phyloP scores from a whole-genome alignment of 1,139 yeast species.

The Zygosaccharomyces pseudobailii region DNA sequence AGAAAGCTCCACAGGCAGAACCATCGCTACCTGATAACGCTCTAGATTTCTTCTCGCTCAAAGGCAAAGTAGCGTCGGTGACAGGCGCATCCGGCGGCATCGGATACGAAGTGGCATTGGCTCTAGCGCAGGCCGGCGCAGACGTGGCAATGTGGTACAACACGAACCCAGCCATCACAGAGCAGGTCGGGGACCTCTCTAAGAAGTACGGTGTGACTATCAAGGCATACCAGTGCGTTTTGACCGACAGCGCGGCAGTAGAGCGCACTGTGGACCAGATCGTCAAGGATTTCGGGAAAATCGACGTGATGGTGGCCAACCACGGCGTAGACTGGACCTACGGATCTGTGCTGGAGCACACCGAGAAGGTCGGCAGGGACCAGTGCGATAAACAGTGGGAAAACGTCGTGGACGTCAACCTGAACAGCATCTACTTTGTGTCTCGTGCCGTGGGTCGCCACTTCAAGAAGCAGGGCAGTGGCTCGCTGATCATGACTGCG shows the following conservation, averaged over 20 bases:
- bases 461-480: slow-evolving; percentile 65
- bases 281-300: slow-evolving; percentile 65
- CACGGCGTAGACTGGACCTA: slow-evolving; percentile 88
- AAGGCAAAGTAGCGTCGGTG: slow-evolving; percentile 83
- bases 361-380: slow-evolving; percentile 36
- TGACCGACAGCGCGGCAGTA: slow-evolving; percentile 57
- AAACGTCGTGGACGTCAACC: slow-evolving; percentile 62
- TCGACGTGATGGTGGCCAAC: slow-evolving; percentile 83
- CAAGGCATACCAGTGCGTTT: slow-evolving; percentile 68
- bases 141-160: slow-evolving; percentile 84
- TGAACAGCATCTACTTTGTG: slow-evolving; percentile 73
- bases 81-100: slow-evolving; percentile 88
- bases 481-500: slow-evolving; percentile 79
- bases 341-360: slow-evolving; percentile 56
- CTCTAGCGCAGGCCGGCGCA: slow-evolving; percentile 88
- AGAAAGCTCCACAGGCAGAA: too few species aligned
- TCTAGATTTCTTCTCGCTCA: slow-evolving; percentile 56
- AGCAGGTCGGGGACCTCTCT: slow-evolving; percentile 42
- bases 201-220: slow-evolving; percentile 58
- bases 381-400: slow-evolving; percentile 46
- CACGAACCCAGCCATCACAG: slow-evolving; percentile 59
- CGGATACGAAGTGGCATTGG: slow-evolving; percentile 79
- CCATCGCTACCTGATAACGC: slow-evolving; percentile 26
- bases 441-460: slow-evolving; percentile 67
- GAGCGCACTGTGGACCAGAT: slow-evolving; percentile 53